A percentile compares a stretch with the other conserved stretches of the same genome.
These are phyloP conservation scores for Coleophoma eucalyptorum DNA, from an alignment of 2,329 filamentous ascomycete species.

Conservation along the genomic window DNA sequence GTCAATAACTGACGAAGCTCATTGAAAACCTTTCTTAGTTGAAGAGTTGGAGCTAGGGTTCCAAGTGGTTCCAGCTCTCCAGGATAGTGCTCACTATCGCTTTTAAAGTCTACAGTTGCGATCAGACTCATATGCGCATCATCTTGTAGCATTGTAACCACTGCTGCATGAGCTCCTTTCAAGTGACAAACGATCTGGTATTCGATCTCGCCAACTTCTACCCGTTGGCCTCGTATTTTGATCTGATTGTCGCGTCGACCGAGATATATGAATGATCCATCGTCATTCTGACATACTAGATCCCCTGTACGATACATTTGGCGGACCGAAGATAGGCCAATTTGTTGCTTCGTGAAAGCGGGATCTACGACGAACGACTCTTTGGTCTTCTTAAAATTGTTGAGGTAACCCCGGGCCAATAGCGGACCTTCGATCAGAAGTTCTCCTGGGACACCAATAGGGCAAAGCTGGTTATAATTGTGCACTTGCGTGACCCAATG, in stretches of 20 bases:
- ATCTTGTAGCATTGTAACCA: background rate
- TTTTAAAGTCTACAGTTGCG: conserved; percentile 1
- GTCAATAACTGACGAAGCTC: conserved; percentile 54
- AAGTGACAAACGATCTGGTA: conserved; percentile 2
- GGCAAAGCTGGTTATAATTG: conserved; percentile 8
- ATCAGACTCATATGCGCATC: background rate
- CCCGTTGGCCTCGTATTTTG: conserved; percentile 58
- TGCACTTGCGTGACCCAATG: conserved; percentile 11
- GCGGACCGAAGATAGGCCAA: conserved; percentile 1
- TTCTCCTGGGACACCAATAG: conserved; percentile 15
- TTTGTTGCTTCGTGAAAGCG: conserved; percentile 30
- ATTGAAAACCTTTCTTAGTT: conserved; percentile 31
- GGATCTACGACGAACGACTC: conserved; percentile 10
- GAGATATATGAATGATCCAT: conserved; percentile 56
- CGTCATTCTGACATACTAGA: conserved; percentile 43
- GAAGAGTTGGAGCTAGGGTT: background rate
- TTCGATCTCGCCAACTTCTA: conserved; percentile 60
- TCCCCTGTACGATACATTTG: conserved; percentile 30
- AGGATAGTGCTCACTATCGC: background rate
- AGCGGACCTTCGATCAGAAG: conserved; percentile 16
- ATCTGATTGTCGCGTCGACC: conserved; percentile 61
- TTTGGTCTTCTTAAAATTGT: conserved; percentile 12
- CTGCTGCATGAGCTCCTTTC: background rate
- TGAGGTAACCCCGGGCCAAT: conserved; percentile 15
- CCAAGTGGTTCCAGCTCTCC: background rate